These are phyloP conservation scores for Cutaneotrichosporon spelunceum DNA, from an alignment of 1,284 basidiomycete species.

Conservation along the genomic window DNA sequence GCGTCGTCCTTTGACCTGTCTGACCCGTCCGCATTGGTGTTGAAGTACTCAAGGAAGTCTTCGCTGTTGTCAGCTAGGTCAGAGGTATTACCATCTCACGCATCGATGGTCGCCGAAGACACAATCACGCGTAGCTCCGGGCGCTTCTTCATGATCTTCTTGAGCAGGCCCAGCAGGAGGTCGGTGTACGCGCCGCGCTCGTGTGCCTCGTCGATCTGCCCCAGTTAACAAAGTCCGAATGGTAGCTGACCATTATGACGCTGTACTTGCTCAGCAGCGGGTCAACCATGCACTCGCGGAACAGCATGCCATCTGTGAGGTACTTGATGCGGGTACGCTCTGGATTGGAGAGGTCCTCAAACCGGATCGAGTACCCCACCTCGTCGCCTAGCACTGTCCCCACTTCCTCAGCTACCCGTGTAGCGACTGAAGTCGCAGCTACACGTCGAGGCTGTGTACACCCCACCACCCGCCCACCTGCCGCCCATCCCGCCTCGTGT, in stretches of 20 bases:
- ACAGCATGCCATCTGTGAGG: constrained; percentile 96
- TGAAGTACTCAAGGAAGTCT: constrained; percentile 85
- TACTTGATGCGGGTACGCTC: constrained; percentile 86
- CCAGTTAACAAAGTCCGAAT: constrained; percentile 1
- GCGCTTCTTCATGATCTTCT: constrained; percentile 89
- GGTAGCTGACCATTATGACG: constrained; percentile 76
- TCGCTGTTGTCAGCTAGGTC: constrained; percentile 44
- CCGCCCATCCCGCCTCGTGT: constrained; percentile 82
- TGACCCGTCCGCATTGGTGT: constrained; percentile 52
- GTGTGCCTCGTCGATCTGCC: constrained; percentile 92
- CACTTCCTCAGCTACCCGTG: constrained; percentile 83
- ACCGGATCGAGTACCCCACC: constrained; percentile 95
- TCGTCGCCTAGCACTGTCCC: constrained; percentile 86
- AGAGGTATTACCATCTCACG: constrained; percentile 45
- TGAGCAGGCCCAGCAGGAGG: constrained; percentile 82
- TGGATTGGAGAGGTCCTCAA: constrained; percentile 85
- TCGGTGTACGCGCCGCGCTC: constrained; percentile 94
- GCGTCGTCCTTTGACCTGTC: constrained; percentile 51
- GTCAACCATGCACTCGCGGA: constrained; percentile 88
- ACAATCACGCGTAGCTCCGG: constrained; percentile 85
- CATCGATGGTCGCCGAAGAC: constrained; percentile 93
- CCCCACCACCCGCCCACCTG: constrained; percentile 70
- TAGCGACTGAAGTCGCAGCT: constrained; percentile 90
- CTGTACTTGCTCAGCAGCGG: constrained; percentile 85
- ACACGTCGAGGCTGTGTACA: constrained; percentile 95